Evolutionary conservation across 2,329 filamentous ascomycete species (phyloP), one percentile per base, ranked within the genome.

Genomic region (Paramyrothecium sp.): DNA sequence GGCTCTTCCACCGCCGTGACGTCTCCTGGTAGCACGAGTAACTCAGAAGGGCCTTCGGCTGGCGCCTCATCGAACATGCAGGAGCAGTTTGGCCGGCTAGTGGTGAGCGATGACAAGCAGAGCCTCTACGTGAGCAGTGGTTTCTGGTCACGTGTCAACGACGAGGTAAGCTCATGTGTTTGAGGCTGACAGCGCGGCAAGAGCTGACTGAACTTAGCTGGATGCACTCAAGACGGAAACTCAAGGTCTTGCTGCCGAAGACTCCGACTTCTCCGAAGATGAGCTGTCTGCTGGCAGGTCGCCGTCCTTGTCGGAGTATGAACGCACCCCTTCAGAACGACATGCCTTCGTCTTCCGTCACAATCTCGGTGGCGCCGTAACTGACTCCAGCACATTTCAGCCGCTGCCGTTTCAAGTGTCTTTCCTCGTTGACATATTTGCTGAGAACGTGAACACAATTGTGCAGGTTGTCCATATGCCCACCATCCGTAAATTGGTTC

Each of bases 91-190:
- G 81, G 81, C 2, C 71, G 79, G 51, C 62, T 84, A 44, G 76
- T 83, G 3, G 63, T 82, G 2, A 69, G 75, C 26, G 78, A 82
- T 62, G 61, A 68, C 8, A 75, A 65, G 7, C 70, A 67, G 13
- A 78, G 73, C 41, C 75, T 76, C 16, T 84, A 84, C 63, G 68
- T 84, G 12, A 78, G 78, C 56, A 82, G 73, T 59, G 77, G 77
- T 16, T 84, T 85, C 61, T 85, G 82, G 81, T 81, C 81, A 2
- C 75, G 76, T 1, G 74, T 85, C n/a, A 80, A 78, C 54, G 80
- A 84, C 51, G 82, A 84, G 75, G 80, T 83, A 70, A 48, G 71
- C 58, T 26, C 13, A 11, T 19, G 11, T n/a, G 21, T 12, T 5
- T 44, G 13, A 5, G 1, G 16, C 12, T 13, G 10, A 10, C 4